Percentiles rank a stretch among this genome's conserved stretches.
phyloP scores from a whole-genome alignment of 805 yeast species.

The Hanseniaspora taiwanica region DNA sequence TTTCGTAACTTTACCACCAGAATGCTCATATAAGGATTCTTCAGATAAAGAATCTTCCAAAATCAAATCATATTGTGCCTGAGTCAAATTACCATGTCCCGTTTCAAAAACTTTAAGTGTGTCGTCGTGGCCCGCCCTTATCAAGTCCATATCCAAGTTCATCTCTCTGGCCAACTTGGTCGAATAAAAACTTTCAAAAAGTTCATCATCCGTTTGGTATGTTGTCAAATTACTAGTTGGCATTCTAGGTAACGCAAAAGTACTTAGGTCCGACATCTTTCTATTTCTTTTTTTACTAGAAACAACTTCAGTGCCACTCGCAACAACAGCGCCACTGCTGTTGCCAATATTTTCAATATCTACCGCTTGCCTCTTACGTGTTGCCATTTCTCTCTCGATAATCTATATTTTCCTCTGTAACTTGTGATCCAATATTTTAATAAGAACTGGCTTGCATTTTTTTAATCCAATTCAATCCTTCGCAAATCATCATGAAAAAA shows the following conservation, averaged over 20 bases:
- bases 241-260: not conserved
- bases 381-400: too few species aligned
- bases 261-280: too few species aligned
- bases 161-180: not conserved
- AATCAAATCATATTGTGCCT: conserved; percentile 16
- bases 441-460: too few species aligned
- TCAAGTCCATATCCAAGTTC: not conserved
- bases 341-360: too few species aligned
- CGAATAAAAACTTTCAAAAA: not conserved
- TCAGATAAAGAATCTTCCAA: conserved; percentile 11
- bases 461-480: too few species aligned
- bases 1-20: conserved; percentile 10
- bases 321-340: too few species aligned
- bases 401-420: too few species aligned
- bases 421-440: too few species aligned
- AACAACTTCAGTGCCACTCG: too few species aligned
- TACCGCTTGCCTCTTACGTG: too few species aligned
- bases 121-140: not conserved
- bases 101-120: conserved; percentile 2
- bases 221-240: not conserved
- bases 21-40: conserved; percentile 9
- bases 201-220: not conserved
- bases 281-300: too few species aligned
- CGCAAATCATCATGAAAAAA: too few species aligned
- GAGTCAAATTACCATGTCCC: conserved; percentile 16